Conservation (phyloP, 306 rosid genomes). For the Pyrus betulifolia region DNA sequence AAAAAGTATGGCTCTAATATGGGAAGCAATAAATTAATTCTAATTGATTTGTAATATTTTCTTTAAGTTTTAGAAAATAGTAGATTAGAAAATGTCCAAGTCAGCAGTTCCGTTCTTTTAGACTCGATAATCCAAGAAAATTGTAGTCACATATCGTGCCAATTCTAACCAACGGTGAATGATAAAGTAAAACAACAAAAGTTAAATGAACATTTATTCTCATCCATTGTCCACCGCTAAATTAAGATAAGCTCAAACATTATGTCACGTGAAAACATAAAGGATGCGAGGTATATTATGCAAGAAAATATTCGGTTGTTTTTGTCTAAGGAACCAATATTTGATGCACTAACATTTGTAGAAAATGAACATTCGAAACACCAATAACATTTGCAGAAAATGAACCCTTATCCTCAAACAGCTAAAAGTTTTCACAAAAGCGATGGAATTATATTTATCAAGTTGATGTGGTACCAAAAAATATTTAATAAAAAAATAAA, state of each 20-base stretch:
- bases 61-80: no score
- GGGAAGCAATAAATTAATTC: no score
- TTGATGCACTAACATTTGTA: neutral
- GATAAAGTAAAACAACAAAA: no score
- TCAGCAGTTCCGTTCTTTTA: no score
- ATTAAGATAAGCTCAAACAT: neutral
- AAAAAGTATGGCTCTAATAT: conserved; percentile 8
- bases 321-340: neutral
- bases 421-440: neutral
- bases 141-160: no score
- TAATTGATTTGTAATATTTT: no score
- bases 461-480: neutral
- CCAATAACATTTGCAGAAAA: neutral
- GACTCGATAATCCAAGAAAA: no score
- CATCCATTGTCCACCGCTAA: neutral
- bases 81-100: no score
- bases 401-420: neutral
- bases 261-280: no score
- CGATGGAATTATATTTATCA: neutral
- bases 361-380: neutral
- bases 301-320: neutral
- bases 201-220: no score
- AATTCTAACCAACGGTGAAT: neutral
- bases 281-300: neutral
- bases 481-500: neutral